phyloP scores from a whole-genome alignment of 805 yeast genomes.

The Barnettozyma wickerhamii region DNA sequence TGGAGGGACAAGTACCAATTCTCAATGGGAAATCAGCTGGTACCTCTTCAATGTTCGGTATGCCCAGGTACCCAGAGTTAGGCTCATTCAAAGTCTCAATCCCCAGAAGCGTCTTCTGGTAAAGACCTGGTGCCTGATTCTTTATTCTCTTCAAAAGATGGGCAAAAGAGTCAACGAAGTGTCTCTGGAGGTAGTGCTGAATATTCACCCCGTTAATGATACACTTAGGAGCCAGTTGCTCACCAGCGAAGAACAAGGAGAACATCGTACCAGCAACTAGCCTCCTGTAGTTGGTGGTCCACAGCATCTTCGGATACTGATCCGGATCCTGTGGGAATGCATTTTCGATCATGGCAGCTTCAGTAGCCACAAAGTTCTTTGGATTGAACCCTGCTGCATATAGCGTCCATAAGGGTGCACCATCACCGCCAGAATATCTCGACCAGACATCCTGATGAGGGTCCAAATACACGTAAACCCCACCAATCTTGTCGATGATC shows the following conservation, averaged over 20 bases:
- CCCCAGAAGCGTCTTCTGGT: conserved; percentile 57
- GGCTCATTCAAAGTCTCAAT: conserved; percentile 88
- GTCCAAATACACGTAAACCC: conserved; percentile 74
- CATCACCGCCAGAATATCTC: conserved; percentile 82
- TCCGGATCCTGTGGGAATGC: conserved; percentile 34
- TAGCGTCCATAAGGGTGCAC: conserved; percentile 92
- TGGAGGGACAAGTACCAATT: conserved; percentile 80
- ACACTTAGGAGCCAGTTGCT: conserved; percentile 70
- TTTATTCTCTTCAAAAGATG: conserved; percentile 40
- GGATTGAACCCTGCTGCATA: conserved; percentile 89
- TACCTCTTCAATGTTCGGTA: conserved; percentile 44
- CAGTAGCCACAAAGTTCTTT: conserved; percentile 58
- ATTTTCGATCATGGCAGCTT: conserved; percentile 79
- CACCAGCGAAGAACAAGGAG: conserved; percentile 80
- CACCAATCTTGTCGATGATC: conserved; percentile 58
- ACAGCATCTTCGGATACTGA: conserved; percentile 76
- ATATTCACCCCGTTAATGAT: conserved; percentile 67
- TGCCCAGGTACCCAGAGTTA: conserved; percentile 67
- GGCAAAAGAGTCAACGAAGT: conserved; percentile 51
- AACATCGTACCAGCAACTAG: conserved; percentile 79
- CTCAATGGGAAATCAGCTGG: conserved; percentile 65
- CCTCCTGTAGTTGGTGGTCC: conserved; percentile 85
- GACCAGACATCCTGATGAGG: conserved; percentile 97
- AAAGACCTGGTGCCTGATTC: conserved; percentile 38
- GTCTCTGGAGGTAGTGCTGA: conserved; percentile 70